Conservation (phyloP, 306 rosid genomes). For the Trifolium fragiferum region DNA sequence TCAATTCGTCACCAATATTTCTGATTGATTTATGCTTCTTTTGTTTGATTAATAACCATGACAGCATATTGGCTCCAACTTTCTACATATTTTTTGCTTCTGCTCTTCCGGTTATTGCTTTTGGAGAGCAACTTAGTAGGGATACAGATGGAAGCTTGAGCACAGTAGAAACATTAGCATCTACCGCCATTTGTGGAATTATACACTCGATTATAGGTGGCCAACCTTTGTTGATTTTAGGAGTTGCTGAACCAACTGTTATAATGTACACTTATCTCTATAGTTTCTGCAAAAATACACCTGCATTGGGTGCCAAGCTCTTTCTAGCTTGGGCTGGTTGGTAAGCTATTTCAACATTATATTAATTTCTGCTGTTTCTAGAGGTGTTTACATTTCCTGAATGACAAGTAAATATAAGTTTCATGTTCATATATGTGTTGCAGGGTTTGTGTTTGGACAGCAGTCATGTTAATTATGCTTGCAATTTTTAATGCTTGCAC, state of each 20-base stretch:
- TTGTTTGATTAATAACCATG: background rate
- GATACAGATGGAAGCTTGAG: slow-evolving; percentile 95
- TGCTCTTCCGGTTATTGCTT: slow-evolving; percentile 90
- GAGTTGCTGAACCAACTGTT: slow-evolving; percentile 98
- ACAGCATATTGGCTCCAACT: slow-evolving; percentile 86
- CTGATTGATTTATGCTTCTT: slow-evolving; percentile 15
- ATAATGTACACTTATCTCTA: slow-evolving; percentile 84
- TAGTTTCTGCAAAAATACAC: slow-evolving; percentile 58
- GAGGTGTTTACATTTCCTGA: background rate
- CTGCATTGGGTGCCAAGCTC: slow-evolving; percentile 63
- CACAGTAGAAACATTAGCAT: slow-evolving; percentile 87
- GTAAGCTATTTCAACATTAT: slow-evolving; percentile 45
- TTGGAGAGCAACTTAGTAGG: slow-evolving; percentile 81
- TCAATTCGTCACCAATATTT: background rate
- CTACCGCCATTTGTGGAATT: slow-evolving; percentile 89
- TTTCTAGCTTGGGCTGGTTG: slow-evolving; percentile 85
- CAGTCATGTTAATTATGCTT: slow-evolving; percentile 69
- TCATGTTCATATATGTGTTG: slow-evolving; percentile 33
- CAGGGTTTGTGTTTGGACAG: slow-evolving; percentile 96
- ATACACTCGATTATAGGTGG: slow-evolving; percentile 91
- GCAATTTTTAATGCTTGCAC: slow-evolving; percentile 80
- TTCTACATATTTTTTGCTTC: slow-evolving; percentile 91
- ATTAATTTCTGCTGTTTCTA: background rate
- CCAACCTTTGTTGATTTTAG: slow-evolving; percentile 88
- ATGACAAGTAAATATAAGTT: slow-evolving; percentile 7